Evolutionary conservation across 805 yeast genomes (phyloP), one percentile per base, ranked within the genome.

Genomic region (Yamadazyma sp.): DNA sequence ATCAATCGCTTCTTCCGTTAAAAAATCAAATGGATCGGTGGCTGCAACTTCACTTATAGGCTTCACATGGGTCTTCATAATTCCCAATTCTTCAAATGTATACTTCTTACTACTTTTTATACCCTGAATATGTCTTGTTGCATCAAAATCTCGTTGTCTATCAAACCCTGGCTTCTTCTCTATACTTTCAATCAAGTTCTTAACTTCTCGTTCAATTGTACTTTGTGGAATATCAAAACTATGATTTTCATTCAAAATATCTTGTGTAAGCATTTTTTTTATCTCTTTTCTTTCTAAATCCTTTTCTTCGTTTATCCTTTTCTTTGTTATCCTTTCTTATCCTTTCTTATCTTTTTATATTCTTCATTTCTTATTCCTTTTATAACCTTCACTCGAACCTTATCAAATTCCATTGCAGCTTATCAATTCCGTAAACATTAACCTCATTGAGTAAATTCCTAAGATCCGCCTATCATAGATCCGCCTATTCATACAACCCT

Each of bases 11-110:
- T 54, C 61, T 23, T 50, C 50, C 7, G 58, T 49, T 35, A 56
- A 52, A 18, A 56, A 38, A 2, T 53, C 52, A 30, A 56, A 56
- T 6, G 61, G 56, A 27, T 54, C 55, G 3, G 49, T 41, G 2
- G 49, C 58, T 11, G 58, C 73, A 35, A 64, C 52, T 8, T 60
- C 56, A 25, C 53, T 45, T 14, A 60, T 50, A 16, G 61, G 58
- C 16, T 48, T 44, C 7, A 52, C 51, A 36, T 59, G 67, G 0
- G 67, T 61, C 21, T 42, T 44, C 5, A 26, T 29, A 35, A 66
- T 64, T 4, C 64, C 60, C 30, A 66, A 45, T 20, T 64, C 70
- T 23, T 48, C 48, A 38, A 66, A 49, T 2, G 69, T 62, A 33
- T 62, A 55, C 35, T 55, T 55, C 35, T 61, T 57, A 16, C 23